Evolutionary conservation across 805 yeast genomes (phyloP), one percentile per base, ranked within the genome.

Genomic region (Cyberlindnera nakhonratchasimensis): DNA sequence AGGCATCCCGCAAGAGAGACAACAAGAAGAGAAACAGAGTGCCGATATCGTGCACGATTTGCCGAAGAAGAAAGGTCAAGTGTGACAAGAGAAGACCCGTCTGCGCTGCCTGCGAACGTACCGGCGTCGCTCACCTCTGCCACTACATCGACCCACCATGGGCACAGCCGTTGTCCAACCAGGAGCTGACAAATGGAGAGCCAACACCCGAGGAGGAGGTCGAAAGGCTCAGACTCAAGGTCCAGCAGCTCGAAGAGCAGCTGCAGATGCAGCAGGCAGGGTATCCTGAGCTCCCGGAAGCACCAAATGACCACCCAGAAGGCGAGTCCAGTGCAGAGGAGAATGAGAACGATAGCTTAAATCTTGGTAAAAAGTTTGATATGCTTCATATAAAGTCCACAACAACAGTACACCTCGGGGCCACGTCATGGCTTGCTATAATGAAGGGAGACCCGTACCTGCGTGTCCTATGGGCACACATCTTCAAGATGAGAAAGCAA

Each of bases 61-160:
- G 80, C 52, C 65, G 77, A 44, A 64, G 70, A 51, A 59, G 77
- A 41, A 75, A 75, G 48, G 76, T 75, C 13, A 73, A 71, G 36
- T 71, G 76, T 60, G 74, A 70, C 50, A 67, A 70, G 46, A 66
- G 67, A 34, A 69, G 76, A 48, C 82, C 82, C 1, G 76, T 74
- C 38, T 77, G 82, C 57, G 65, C 74, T 8, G 76, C 74, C 43
- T 77, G 82, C 63, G 67, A 70, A 26, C 73, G 74, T 52, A 76
- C 78, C 13, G 81, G 80, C 3, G 81, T 77, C 13, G 73, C 73
- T 7, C 81, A 77, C 53, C 59, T 77, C 16, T 77, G 82, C 45
- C 76, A 74, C 39, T 77, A 75, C 49, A 65, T 77, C 50, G 80
- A 75, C 47, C 82, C 80, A 31, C 64, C 70, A n/a, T 77, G 82